Evolutionary conservation across 2,329 filamentous ascomycete species (phyloP).

Genomic region (Bipolaris victoriae): DNA sequence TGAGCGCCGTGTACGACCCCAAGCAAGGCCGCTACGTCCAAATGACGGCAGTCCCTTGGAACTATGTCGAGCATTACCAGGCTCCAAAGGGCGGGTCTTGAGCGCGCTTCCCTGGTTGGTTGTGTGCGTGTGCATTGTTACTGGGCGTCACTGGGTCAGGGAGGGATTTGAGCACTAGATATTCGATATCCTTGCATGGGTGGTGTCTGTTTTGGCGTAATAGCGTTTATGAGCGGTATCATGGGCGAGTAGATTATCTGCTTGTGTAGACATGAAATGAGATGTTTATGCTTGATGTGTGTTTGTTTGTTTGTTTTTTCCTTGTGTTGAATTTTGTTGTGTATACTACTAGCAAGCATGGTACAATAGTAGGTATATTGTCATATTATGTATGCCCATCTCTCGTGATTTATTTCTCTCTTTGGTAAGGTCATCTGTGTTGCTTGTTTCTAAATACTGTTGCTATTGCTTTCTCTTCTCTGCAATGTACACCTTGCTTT

Average conservation of each 20-base stretch:
- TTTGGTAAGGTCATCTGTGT: too few species aligned
- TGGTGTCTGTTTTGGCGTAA: constrained; percentile 6
- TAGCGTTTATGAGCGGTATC: not conserved
- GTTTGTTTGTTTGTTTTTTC: too few species aligned
- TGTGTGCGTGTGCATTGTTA: constrained; percentile 10
- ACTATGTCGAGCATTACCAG: constrained; percentile 43
- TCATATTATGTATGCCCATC: too few species aligned
- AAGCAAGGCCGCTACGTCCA: constrained; percentile 47
- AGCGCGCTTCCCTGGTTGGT: not conserved
- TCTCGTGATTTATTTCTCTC: too few species aligned
- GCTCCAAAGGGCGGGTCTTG: constrained; percentile 44
- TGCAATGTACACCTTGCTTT: too few species aligned
- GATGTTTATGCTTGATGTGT: too few species aligned
- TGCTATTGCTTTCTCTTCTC: too few species aligned
- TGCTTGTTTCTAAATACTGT: too few species aligned
- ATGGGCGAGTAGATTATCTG: not conserved
- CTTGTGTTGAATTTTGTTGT: too few species aligned
- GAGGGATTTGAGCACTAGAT: constrained; percentile 5
- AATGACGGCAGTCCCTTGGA: constrained; percentile 35
- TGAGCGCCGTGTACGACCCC: constrained; percentile 55
- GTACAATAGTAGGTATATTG: too few species aligned
- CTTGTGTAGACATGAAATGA: not conserved
- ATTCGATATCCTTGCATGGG: constrained; percentile 6
- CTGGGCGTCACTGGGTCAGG: constrained; percentile 10
- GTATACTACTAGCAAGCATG: too few species aligned